Percentiles rank a stretch among this genome's conserved stretches.
These are phyloP conservation scores for Penicillium nucicola DNA, from an alignment of 495 filamentous ascomycete species.

Conservation along the genomic window DNA sequence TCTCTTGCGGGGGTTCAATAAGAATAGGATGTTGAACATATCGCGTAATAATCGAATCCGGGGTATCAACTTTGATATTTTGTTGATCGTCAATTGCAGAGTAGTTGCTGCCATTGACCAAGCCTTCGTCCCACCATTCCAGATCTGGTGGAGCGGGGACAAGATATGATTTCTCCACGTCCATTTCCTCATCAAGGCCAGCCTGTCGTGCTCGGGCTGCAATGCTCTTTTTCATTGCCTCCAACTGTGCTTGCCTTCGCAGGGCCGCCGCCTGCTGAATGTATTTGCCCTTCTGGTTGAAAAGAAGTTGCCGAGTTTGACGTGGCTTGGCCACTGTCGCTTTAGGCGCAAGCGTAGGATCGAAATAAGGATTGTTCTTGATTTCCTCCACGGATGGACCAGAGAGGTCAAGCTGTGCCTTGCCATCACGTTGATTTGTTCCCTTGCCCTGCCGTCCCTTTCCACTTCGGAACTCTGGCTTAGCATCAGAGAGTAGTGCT, in stretches of 20 bases:
- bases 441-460: conserved; percentile 57
- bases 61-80: conserved; percentile 68
- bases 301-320: conserved; percentile 70
- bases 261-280: conserved; percentile 88
- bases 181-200: conserved; percentile 85
- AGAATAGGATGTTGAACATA: conserved; percentile 95
- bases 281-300: conserved; percentile 97
- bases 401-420: conserved; percentile 65
- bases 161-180: conserved; percentile 83
- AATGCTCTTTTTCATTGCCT: conserved; percentile 91
- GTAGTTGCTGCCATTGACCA: conserved; percentile 74
- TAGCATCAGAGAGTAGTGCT: conserved; percentile 71
- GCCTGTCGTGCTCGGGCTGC: conserved; percentile 79
- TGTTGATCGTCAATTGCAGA: conserved; percentile 59
- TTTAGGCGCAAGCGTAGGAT: conserved; percentile 65
- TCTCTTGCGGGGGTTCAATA: conserved; percentile 86
- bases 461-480: conserved; percentile 57
- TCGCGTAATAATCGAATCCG: conserved; percentile 79
- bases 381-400: conserved; percentile 66
- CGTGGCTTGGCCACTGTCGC: conserved; percentile 60
- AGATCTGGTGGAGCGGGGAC: conserved; percentile 80
- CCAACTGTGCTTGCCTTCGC: conserved; percentile 79
- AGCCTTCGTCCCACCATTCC: conserved; percentile 97
- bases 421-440: conserved; percentile 57
- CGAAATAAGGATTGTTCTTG: conserved; percentile 82